Percentiles rank a stretch among this genome's conserved stretches.
Evolutionary conservation across 164 flowering plant species (phyloP).

Genomic region (Stephania japonica): DNA sequence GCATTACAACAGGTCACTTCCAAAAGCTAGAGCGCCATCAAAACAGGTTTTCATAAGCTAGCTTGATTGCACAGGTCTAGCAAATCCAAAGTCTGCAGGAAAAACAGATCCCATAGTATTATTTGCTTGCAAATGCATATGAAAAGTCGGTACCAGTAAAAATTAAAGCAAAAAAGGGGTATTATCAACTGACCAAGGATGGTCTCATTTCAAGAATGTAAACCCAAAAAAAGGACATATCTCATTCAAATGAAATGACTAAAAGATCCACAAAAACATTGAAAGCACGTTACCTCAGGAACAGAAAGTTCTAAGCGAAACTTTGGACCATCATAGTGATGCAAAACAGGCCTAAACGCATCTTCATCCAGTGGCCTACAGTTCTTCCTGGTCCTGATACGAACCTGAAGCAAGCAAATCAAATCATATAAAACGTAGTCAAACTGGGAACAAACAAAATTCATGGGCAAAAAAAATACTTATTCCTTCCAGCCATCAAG

Average conservation of each 20-base stretch:
- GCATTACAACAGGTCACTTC: background rate
- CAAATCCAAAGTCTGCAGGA: slow-evolving; percentile 63
- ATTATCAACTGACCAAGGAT: background rate
- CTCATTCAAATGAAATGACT: background rate
- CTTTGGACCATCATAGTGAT: slow-evolving; percentile 22
- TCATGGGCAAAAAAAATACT: background rate
- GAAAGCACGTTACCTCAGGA: slow-evolving; percentile 15
- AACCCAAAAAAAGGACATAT: background rate
- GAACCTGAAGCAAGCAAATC: slow-evolving; percentile 6
- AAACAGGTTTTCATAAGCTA: slow-evolving; percentile 23
- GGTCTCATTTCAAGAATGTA: background rate
- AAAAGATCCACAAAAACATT: background rate
- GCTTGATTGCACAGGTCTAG: slow-evolving; percentile 78
- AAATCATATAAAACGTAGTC: background rate
- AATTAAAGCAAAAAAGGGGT: background rate
- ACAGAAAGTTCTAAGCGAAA: slow-evolving; percentile 21
- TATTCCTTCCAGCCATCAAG: background rate
- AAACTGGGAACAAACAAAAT: background rate
- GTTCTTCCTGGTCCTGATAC: slow-evolving; percentile 16
- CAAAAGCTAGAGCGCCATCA: background rate
- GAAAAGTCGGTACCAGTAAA: background rate
- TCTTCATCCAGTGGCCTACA: slow-evolving; percentile 21
- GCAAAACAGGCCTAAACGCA: slow-evolving; percentile 36
- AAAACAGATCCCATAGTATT: background rate
- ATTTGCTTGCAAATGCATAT: background rate